Evolutionary conservation across 1,284 basidiomycete species (phyloP).

Genomic region (Heterobasidion parviporum): DNA sequence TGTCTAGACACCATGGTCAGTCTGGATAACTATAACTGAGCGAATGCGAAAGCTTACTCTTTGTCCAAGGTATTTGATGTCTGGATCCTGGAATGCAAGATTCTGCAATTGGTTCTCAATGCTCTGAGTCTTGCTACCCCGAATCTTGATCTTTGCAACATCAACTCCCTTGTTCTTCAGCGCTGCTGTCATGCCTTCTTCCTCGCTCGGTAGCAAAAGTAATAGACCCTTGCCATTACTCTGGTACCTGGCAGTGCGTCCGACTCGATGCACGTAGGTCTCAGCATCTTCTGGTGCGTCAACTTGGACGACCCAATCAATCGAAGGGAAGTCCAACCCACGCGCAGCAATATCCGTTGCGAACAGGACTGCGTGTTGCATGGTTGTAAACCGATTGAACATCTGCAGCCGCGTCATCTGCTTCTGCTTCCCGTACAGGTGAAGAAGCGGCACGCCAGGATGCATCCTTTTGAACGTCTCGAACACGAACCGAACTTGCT

Average conservation of each 20-base stretch:
- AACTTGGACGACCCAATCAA: conserved; percentile 98
- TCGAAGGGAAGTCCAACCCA: conserved; percentile 92
- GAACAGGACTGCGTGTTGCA: conserved; percentile 77
- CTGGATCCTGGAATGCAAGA: conserved; percentile 91
- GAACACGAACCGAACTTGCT: conserved; percentile 96
- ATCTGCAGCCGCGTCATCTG: conserved; percentile 81
- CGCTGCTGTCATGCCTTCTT: conserved; percentile 77
- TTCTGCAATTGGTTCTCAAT: conserved; percentile 89
- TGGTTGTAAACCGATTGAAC: conserved; percentile 76
- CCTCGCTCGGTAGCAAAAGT: conserved; percentile 85
- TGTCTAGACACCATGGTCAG: conserved; percentile 43
- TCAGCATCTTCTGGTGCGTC: conserved; percentile 98
- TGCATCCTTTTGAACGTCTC: conserved; percentile 95
- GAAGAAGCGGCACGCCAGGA: conserved; percentile 86
- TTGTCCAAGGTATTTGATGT: conserved; percentile 96
- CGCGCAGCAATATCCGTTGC: conserved; percentile 98
- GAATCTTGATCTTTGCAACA: conserved; percentile 84
- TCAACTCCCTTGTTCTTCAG: conserved; percentile 72
- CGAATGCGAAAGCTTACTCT: conserved; percentile 43
- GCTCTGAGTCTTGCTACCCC: conserved; percentile 81
- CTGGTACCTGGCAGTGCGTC: conserved; percentile 91
- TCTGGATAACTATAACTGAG: neutral
- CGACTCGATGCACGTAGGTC: conserved; percentile 96
- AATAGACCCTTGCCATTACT: conserved; percentile 84
- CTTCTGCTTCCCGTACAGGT: conserved; percentile 96